Evolutionary conservation across 768 basidiomycete genomes (phyloP).

Genomic region (Boletus subparvulus): DNA sequence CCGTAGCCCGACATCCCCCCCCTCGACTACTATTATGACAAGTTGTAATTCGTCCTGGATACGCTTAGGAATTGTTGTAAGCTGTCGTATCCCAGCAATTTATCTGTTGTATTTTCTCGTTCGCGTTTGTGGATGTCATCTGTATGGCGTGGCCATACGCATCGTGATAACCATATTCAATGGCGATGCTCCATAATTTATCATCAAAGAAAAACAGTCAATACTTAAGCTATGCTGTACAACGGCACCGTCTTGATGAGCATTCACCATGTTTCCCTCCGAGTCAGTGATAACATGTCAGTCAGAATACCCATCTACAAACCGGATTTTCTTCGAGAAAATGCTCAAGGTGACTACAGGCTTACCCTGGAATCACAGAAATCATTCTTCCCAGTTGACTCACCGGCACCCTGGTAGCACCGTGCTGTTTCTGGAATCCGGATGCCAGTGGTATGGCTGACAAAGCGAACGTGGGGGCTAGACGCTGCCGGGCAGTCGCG

Average conservation of each 20-base stretch:
- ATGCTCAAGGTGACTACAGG: not conserved
- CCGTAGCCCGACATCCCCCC: slow-evolving; percentile 80
- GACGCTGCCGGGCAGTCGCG: no score
- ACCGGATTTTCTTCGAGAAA: not conserved
- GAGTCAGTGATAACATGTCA: not conserved
- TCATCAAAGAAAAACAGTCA: no score
- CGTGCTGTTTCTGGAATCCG: no score
- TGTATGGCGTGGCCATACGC: no score
- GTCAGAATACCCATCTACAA: not conserved
- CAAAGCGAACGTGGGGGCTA: not conserved
- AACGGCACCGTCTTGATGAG: not conserved
- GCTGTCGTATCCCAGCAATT: slow-evolving; percentile 19
- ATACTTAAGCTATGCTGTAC: no score
- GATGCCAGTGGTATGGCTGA: no score
- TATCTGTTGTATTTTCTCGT: slow-evolving; percentile 13
- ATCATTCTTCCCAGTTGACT: no score
- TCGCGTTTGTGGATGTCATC: not conserved
- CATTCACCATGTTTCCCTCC: not conserved
- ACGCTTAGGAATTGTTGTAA: slow-evolving; percentile 13
- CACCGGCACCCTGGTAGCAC: no score
- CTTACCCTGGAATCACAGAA: not conserved
- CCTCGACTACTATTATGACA: slow-evolving; percentile 92
- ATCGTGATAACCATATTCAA: not conserved
- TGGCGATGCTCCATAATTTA: not conserved
- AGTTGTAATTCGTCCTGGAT: slow-evolving; percentile 51